Evolutionary conservation across 2,329 filamentous ascomycete species (phyloP), one percentile per base, ranked within the genome.

Genomic region (Apiospora koreana): DNA sequence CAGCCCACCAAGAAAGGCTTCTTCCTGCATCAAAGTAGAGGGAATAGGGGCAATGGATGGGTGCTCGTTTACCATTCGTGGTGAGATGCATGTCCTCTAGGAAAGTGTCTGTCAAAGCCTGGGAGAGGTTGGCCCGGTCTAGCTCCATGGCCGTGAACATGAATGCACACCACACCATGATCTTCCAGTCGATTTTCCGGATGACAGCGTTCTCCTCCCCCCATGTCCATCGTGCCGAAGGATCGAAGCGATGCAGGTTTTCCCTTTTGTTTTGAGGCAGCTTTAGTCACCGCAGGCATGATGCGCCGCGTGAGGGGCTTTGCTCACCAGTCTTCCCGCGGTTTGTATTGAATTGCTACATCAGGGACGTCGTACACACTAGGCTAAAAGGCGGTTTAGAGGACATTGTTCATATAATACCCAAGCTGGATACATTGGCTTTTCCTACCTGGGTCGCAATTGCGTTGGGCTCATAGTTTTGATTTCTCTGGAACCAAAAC

Each of bases 121-220:
- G 89, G 3, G 74, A 72, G 16, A 91, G 82, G 74, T 91, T 92
- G 38, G 86, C 85, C 28, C 89, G 82, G 77, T 91, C 88, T 35
- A 91, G 81, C 73, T 91, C 86, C 7, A 91, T 82, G 1, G 86
- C 86, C 73, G 90, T 89, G 76, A 91, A 91, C 78, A 90, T 90
- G 42, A 90, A 72, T 70, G 87, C 89, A 77, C 69, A 78, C 79
- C 73, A 80, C 21, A 66, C 38, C 64, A 66, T 82, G 12, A 83
- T 80, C 41, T 78, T 76, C 78, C 77, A 81, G 73, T 83, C 82
- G 12, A 82, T 71, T 69, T 82, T 90, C 7, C 87, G 81, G 31
- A 89, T 80, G 12, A 90, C 75, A 64, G 78, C 81, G 75, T 82
- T 85, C 77, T 89, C 88, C 73, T 89, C 87, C 66, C 83, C 81